Evolutionary conservation across 192 early-diverging fungal species (phyloP), one percentile per base, ranked within the genome.

Genomic region (Pilaira anomala): DNA sequence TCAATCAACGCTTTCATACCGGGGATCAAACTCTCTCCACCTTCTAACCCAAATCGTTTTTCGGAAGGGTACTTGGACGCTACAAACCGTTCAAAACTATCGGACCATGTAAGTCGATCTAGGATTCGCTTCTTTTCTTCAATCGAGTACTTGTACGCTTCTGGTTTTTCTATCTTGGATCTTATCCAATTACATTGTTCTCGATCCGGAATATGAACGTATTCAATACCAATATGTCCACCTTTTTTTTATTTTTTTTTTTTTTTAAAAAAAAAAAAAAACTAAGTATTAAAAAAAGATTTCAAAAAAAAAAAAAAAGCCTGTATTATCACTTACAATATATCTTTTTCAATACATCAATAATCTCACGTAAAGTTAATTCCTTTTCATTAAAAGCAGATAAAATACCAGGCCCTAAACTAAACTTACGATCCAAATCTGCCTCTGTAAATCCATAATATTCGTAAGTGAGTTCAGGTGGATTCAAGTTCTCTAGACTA

Each of bases 1-100:
- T 98, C 96, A 67, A 98, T 95, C 84, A 98, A 74, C 55, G 91
- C 89, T 75, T 98, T 97, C 92, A 98, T 95, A 30, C 94, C 94
- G 6, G 96, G 96, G 72, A 98, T 97, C 71, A 98, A 83, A 73
- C 84, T 81, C 78, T 98, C 96, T 74, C 92, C 92, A 64, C 96
- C 96, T 77, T 98, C 96, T 29, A 98, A 82, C 60, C 96, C 96
- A 68, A 98, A 98, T 28, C 96, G 81, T 84, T 97, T 97, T 76
- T 96, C 93, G 66, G 85, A 89, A 56, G 95, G 95, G 80, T 92
- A 98, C 81, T 98, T 98, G 58, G 88, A 90, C 14, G 96, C 83
- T 41, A 95, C 88, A 68, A 97, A 98, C 55, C 91, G 84, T 69
- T 98, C 96, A 78, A 98, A 98, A 40, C 86, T 87, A 81, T 93